These are phyloP conservation scores for Hemileia vastatrix DNA, from an alignment of 1,284 basidiomycete species.

Conservation along the genomic window DNA sequence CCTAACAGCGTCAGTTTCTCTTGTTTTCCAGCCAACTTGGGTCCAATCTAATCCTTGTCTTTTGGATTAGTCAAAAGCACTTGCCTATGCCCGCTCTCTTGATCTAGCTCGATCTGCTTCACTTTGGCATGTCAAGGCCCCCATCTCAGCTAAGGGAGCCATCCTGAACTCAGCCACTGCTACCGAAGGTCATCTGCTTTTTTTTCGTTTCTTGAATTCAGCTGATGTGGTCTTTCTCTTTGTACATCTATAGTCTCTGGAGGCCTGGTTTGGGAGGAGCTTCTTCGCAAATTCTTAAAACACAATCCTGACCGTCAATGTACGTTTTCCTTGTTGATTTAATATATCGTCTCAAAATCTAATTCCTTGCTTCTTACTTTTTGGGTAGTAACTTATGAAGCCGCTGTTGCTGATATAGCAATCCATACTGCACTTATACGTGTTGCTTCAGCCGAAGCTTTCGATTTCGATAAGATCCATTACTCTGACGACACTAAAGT, in stretches of 20 bases:
- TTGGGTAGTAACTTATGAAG: no score
- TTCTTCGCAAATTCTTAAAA: conserved; percentile 43
- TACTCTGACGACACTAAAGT: no score
- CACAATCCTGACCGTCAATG: conserved; percentile 41
- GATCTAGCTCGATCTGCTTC: conserved; percentile 8
- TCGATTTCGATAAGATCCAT: no score
- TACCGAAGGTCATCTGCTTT: not conserved
- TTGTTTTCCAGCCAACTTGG: no score
- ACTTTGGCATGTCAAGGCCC: conserved; percentile 9
- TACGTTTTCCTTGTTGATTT: no score
- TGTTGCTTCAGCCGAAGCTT: no score
- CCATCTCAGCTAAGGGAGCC: conserved; percentile 6
- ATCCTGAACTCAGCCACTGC: conserved; percentile 1
- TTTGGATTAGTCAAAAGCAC: conserved; percentile 13
- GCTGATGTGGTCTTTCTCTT: not conserved
- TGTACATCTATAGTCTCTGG: not conserved
- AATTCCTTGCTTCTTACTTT: no score
- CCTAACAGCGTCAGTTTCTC: no score
- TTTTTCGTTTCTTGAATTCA: not conserved
- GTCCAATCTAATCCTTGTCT: no score
- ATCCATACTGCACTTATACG: no score
- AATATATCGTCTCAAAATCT: no score
- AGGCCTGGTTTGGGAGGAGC: conserved; percentile 35
- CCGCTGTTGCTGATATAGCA: no score
- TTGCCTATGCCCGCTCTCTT: conserved; percentile 14